Evolutionary conservation across 306 rosid species (phyloP), one percentile per base, ranked within the genome.

Genomic region (Acacia acuminata): DNA sequence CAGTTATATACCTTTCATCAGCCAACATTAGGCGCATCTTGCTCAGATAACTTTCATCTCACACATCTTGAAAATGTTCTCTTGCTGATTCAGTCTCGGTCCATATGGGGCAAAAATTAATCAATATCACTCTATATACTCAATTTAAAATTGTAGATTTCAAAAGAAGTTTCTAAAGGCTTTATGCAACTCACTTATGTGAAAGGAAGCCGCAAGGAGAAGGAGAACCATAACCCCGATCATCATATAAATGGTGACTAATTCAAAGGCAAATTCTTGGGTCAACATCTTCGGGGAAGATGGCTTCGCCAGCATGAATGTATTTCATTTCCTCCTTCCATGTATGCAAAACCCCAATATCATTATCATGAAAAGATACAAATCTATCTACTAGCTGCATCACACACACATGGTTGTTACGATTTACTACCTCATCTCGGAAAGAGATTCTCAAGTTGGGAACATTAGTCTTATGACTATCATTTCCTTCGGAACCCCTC

Each of bases 251-350:
- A 36, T 22, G 45, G 12, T 48, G 51, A 77, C 6, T 43, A 30
- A 48, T 76, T 27, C 67, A 27, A 34, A 11, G 64, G 61, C 38
- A n/a, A 70, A 73, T 85, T 89, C 86, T 90, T 42, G 91, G 88
- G 51, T 85, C 92, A 55, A 88, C 73, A 53, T 91, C 94, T 87
- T 83, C 91, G 10, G 92, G 91, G 70, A 92, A 85, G 72, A 51
- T 79, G 47, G 91, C 91, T 71, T 86, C 67, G 10, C 89, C 91
- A 0, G 85, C 81, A 71, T 88, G 89, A 77, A 91, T 78, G 79
- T 86, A 87, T 74, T 87, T 92, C 91, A 94, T 88, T 82, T 94
- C 98, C 53, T 87, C 96, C 85, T 84, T 88, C 98, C 98, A 92
- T 42, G 94, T 86, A 97, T 94, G 93, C 84, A 88, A 77, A 86